Base-by-base conservation (phyloP, 352 stramenopile species). In the Pythium rhizo-oryzae region DNA sequence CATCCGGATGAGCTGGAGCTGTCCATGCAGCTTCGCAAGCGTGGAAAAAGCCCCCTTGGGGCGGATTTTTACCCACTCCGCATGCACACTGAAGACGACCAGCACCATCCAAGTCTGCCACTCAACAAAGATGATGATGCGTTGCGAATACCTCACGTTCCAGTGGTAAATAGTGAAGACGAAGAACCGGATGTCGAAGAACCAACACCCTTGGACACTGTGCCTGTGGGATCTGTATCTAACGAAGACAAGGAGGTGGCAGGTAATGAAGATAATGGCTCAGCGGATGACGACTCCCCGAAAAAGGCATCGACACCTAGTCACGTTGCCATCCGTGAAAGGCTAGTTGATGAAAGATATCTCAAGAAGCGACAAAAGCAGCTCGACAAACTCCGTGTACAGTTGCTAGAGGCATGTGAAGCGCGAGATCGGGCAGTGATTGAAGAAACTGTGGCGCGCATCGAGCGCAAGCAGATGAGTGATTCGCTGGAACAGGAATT, bases 281-380 rank as follows among this genome's bases (percentile, higher is more conserved):
- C 52, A 12, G 30, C 23, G 16, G 54, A 39, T 15, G 50, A 12
- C 2, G 33, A 59, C 37, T 46, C 18, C 4, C 33, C 44, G 25
- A 44, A 24, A 19, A 54, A 62, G 23, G 33, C 62, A 23, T 60
- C 69, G 5, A 75, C 69, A 1, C 46, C 62, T 1, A 75, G 60
- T 23, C 71, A 74, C 23, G 67, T 72, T 13, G 46, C 76, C 13
- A 65, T 79, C 21, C 74, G 76, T 33, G 67, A 85, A 18, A 79
- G 91, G 33, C 63, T 94, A 4, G 73, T 94, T 59, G 87, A 94
- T 52, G 83, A 93, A 16, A 81, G 81, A 59, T 94, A 94, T 46
- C 50, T 94, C 11, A 84, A 78, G 47, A 94, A 94, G 50, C 79
- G 87, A 7, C 74, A 92, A 53, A 88, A 85, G 16, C 87, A 94